Evolutionary conservation across 108 stramenopile species (phyloP).

Genomic region (Fistulifera pelliculosa): DNA sequence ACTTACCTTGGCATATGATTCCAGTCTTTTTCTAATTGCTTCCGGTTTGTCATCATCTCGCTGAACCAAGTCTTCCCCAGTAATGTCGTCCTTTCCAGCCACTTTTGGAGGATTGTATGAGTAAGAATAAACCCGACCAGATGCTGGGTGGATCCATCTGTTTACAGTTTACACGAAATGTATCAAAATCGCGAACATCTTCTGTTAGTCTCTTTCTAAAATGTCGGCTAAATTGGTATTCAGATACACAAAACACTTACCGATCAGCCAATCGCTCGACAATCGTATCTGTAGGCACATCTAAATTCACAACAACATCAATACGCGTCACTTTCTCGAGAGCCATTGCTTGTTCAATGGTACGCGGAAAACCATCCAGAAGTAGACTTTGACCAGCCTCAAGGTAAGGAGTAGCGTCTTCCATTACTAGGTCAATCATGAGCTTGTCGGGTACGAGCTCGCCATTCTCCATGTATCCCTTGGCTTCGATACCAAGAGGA

Average conservation of each 20-base stretch:
- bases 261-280: constrained; percentile 87
- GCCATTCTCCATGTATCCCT: constrained; percentile 83
- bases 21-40: constrained; percentile 72
- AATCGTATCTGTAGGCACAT: constrained; percentile 90
- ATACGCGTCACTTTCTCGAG: constrained; percentile 77
- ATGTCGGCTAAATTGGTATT: too few species aligned
- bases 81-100: constrained; percentile 81
- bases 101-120: constrained; percentile 94
- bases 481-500: constrained; percentile 75
- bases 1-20: constrained; percentile 75
- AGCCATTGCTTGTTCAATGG: constrained; percentile 86
- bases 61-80: constrained; percentile 91
- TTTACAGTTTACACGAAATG: not conserved
- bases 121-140: constrained; percentile 91
- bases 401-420: constrained; percentile 49
- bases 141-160: constrained; percentile 92
- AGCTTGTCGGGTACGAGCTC: constrained; percentile 85
- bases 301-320: constrained; percentile 88
- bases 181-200: not conserved
- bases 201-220: not conserved
- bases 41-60: constrained; percentile 95
- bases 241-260: constrained; percentile 17
- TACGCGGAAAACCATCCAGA: constrained; percentile 95
- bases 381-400: constrained; percentile 66
- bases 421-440: constrained; percentile 85